These are phyloP conservation scores for Liriodendron chinense DNA, from an alignment of 164 flowering plant genomes.

Conservation along the genomic window DNA sequence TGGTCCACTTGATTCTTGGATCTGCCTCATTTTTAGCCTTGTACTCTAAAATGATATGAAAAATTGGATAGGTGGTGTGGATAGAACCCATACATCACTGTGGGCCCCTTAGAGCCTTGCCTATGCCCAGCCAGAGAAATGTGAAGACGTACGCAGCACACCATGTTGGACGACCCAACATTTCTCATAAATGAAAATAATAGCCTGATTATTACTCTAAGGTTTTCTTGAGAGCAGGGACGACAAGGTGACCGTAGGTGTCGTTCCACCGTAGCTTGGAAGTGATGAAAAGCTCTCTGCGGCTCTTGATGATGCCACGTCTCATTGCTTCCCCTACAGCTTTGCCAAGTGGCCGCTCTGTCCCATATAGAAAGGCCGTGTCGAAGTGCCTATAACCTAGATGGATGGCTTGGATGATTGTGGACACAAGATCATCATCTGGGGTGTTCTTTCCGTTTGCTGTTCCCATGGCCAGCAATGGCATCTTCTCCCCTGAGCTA, in stretches of 20 bases:
- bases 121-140: no score
- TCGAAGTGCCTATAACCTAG: slow-evolving; percentile 38
- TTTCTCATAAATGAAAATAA: no score
- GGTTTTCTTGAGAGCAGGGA: slow-evolving; percentile 29
- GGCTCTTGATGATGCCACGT: slow-evolving; percentile 24
- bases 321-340: slow-evolving; percentile 29
- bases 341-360: slow-evolving; percentile 30
- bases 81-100: no score
- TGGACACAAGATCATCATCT: slow-evolving; percentile 1
- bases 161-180: no score
- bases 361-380: slow-evolving; percentile 24
- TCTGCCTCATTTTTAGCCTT: no score
- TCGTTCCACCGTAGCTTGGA: slow-evolving; percentile 34
- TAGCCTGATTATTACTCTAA: slow-evolving; percentile 19
- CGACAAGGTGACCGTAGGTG: slow-evolving; percentile 24
- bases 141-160: no score
- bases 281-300: slow-evolving; percentile 36
- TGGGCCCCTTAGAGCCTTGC: no score
- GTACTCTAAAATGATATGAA: no score
- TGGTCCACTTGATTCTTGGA: no score
- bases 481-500: slow-evolving; percentile 20
- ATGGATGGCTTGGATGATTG: slow-evolving; percentile 24
- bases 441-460: neutral
- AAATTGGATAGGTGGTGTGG: no score
- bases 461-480: slow-evolving; percentile 24